Base-by-base conservation (phyloP, 768 basidiomycete genomes). In the Pleurotus pulmonarius region DNA sequence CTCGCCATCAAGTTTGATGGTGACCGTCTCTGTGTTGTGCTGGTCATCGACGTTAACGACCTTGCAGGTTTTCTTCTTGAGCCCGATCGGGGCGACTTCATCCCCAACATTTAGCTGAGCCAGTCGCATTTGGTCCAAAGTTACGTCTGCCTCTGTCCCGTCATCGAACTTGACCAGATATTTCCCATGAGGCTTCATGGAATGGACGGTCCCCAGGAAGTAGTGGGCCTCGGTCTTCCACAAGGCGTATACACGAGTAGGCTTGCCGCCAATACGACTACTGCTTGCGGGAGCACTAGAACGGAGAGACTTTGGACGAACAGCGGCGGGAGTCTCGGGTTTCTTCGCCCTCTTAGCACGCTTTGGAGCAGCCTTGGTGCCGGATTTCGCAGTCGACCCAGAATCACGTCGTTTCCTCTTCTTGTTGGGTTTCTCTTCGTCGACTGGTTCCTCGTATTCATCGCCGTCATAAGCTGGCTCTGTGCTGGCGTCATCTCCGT, bases 91-190 rank as follows among this genome's bases (percentile, higher is more conserved):
- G 39, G 81, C 70, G 29, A 89, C 82, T 51, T 79, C 70, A 63
- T 92, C 91, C 7, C 82, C 86, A 5, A 71, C 65, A 25, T 67
- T 67, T 26, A 88, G 68, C 34, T 78, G 71, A 61, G 75, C 77
- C 5, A 63, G 64, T 26, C 90, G 83, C 65, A 92, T 73, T 38
- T 83, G 73, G 20, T 77, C 73, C 13, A 82, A 60, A 25, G 72
- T 75, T 38, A 90, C 73, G 1, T 65, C 65, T 16, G 72, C 78
- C 16, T 76, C 67, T 1, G 77, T 78, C 2, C 64, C 70, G 64
- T 92, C 90, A 62, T 92, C 90, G 64, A 91, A 93, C n/a, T 71
- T 70, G 61, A 93, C 67, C 24, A 63, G 49, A 66, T 82, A 87
- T 3, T 62, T 65, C 29, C 63, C 64, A 24, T 64, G 65, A 22